Percentiles rank a stretch among this genome's conserved stretches.
Conservation (phyloP, 768 basidiomycete species). For the Obba rivulosa region DNA sequence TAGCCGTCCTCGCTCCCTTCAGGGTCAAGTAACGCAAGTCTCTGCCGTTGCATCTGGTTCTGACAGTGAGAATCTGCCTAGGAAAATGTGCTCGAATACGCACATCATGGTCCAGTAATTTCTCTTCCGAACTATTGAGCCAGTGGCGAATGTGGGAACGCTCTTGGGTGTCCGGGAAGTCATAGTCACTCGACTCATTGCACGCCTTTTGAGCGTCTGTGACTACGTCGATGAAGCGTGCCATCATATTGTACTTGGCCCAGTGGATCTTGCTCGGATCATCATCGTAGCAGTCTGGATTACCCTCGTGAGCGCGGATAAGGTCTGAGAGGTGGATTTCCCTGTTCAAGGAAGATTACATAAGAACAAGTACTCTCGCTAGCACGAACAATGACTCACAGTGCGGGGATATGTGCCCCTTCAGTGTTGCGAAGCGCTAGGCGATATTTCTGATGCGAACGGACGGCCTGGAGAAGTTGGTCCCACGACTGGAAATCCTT, state of each 20-base stretch:
- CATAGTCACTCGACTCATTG: constrained; percentile 44
- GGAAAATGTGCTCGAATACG: constrained; percentile 10
- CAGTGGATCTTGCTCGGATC: constrained; percentile 81
- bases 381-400: constrained; percentile 36
- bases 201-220: constrained; percentile 76
- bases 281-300: constrained; percentile 61
- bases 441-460: constrained; percentile 88
- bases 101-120: constrained; percentile 71
- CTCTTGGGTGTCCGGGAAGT: constrained; percentile 39
- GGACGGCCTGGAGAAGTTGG: constrained; percentile 72
- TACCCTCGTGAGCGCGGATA: constrained; percentile 81
- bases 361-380: constrained; percentile 4
- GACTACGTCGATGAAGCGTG: constrained; percentile 74
- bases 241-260: constrained; percentile 95
- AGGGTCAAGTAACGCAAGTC: constrained; percentile 49
- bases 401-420: constrained; percentile 81
- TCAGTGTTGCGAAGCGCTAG: constrained; percentile 82
- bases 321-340: constrained; percentile 91
- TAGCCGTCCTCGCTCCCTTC: constrained; percentile 24
- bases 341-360: constrained; percentile 33
- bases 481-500: constrained; percentile 83
- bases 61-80: neutral
- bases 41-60: constrained; percentile 58
- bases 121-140: constrained; percentile 32
- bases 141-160: constrained; percentile 52